These are phyloP conservation scores for Dictyostelium discoideum DNA, from an alignment of 78 protist genomes.

Conservation along the genomic window dicty_2.7 NC_007088.5:1017501-1018000, in stretches of 20 bases:
- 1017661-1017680: not conserved
- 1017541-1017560: constrained; percentile 52
- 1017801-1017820: not conserved
- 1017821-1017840: not conserved
- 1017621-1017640: not conserved
- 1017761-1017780: not conserved
- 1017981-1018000: not conserved
- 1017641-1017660: not conserved
- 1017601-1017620: not conserved
- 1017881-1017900: not conserved
- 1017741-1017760: not conserved
- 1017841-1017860: not conserved
- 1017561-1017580: constrained; percentile 56
- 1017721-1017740: not conserved
- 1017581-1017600: constrained; percentile 13
- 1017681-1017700: not conserved
- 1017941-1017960: not conserved
- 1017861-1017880: not conserved
- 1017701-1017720: not conserved
- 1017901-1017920: not conserved
- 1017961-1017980: not conserved
- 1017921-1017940: not conserved
- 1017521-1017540: constrained; percentile 48
- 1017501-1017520: constrained; percentile 31
- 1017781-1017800: not conserved